phyloP scores from a whole-genome alignment of 768 basidiomycete genomes.

The Goffeauzyma gilvescens region DNA sequence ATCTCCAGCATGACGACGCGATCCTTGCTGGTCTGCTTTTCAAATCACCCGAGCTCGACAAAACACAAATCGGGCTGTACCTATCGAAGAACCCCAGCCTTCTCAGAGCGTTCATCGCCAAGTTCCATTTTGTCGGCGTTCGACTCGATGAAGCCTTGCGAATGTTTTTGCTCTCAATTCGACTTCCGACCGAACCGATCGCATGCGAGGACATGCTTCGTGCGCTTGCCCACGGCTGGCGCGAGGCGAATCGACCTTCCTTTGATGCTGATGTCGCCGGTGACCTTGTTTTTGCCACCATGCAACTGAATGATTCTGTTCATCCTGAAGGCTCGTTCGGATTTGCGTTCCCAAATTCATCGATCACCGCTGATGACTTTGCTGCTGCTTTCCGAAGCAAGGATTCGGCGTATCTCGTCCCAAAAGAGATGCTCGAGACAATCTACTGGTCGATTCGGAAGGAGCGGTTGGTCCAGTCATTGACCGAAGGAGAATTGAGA shows the following conservation, averaged over 20 bases:
- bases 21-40: slow-evolving; percentile 56
- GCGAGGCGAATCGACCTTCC: slow-evolving; percentile 61
- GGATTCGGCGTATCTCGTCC: slow-evolving; percentile 50
- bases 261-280: slow-evolving; percentile 39
- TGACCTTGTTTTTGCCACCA: slow-evolving; percentile 20
- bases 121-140: slow-evolving; percentile 65
- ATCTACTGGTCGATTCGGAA: slow-evolving; percentile 59
- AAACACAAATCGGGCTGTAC: slow-evolving; percentile 64
- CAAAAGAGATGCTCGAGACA: slow-evolving; percentile 55
- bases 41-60: slow-evolving; percentile 65
- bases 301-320: slow-evolving; percentile 68
- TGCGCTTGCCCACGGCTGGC: slow-evolving; percentile 73
- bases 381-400: slow-evolving; percentile 60
- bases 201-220: slow-evolving; percentile 55
- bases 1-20: slow-evolving; percentile 45
- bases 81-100: slow-evolving; percentile 57
- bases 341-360: slow-evolving; percentile 23
- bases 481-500: slow-evolving; percentile 31
- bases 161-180: slow-evolving; percentile 65
- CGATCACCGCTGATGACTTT: slow-evolving; percentile 57
- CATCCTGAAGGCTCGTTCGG: slow-evolving; percentile 36
- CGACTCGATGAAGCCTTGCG: slow-evolving; percentile 77
- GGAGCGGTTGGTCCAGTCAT: slow-evolving; percentile 47
- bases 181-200: slow-evolving; percentile 39
- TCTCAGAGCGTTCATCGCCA: slow-evolving; percentile 66